Evolutionary conservation across 768 basidiomycete species (phyloP).

Genomic region (Tulasnella sp.): DNA sequence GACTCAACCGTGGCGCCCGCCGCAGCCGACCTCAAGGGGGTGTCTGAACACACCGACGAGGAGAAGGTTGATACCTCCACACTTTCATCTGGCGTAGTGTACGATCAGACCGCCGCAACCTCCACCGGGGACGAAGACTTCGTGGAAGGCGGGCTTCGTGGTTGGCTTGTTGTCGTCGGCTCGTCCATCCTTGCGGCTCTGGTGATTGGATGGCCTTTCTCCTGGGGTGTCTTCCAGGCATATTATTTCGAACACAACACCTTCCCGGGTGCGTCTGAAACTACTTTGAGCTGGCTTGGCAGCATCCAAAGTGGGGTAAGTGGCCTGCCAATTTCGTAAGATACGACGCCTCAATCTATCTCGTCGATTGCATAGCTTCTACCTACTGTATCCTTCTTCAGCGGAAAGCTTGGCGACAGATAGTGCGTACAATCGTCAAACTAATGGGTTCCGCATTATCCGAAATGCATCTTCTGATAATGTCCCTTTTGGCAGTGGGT

Average conservation of each 20-base stretch:
- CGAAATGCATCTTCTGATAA: background rate
- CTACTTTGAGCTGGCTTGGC: background rate
- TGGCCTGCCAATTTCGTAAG: background rate
- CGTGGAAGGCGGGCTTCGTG: conserved; percentile 3
- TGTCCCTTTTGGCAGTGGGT: background rate
- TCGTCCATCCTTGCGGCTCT: conserved; percentile 4
- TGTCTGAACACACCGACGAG: no score
- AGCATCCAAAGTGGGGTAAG: background rate
- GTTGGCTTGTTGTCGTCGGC: conserved; percentile 6
- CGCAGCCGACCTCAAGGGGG: no score
- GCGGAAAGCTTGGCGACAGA: conserved; percentile 4
- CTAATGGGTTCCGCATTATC: background rate
- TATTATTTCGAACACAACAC: background rate
- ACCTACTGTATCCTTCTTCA: background rate
- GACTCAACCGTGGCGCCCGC: no score
- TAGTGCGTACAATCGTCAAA: background rate
- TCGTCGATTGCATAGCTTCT: background rate
- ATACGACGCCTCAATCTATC: no score
- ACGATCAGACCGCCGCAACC: no score
- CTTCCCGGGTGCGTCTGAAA: conserved; percentile 1
- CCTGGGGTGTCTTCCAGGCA: conserved; percentile 10
- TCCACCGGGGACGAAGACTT: no score
- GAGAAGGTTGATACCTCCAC: no score
- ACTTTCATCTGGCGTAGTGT: no score
- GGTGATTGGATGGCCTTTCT: background rate